A percentile compares a stretch with the other conserved stretches of the same genome.
Conservation (phyloP, 2,329 filamentous ascomycete species). For the Chalaropsis ovoidea region DNA sequence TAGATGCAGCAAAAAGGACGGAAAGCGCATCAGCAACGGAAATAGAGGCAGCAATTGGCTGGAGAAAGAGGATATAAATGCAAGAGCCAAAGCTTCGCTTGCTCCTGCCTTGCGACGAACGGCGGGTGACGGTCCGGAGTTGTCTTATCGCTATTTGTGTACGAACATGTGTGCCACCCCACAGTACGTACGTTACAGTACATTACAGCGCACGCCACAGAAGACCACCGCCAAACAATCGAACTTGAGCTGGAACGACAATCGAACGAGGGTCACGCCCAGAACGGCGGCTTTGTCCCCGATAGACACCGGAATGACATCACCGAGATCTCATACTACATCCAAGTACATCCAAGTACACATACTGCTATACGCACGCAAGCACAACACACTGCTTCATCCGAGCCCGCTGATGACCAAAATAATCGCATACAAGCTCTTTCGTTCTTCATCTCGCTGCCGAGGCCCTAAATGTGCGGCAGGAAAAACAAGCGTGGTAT, state of each 20-base stretch:
- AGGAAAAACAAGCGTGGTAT: slow-evolving; percentile 11
- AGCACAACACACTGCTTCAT: no score
- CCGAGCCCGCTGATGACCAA: no score
- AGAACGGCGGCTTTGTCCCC: slow-evolving; percentile 11
- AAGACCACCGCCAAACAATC: background rate
- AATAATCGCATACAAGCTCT: no score
- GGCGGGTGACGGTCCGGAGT: no score
- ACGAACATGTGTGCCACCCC: background rate
- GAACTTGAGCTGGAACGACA: background rate
- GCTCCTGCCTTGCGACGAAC: background rate
- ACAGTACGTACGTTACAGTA: background rate
- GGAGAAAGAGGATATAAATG: background rate
- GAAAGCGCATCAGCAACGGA: background rate
- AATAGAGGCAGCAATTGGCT: background rate
- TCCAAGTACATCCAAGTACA: background rate
- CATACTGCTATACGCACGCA: no score
- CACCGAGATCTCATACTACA: background rate
- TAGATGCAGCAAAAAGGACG: background rate
- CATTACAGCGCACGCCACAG: background rate
- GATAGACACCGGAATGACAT: background rate
- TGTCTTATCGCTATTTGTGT: background rate
- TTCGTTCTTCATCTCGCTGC: background rate
- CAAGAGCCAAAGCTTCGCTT: background rate
- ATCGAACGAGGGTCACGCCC: slow-evolving; percentile 21
- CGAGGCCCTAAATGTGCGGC: slow-evolving; percentile 2